Evolutionary conservation across 2,329 filamentous ascomycete genomes (phyloP), one percentile per base, ranked within the genome.

Genomic region (Apiospora kogelbergensis): DNA sequence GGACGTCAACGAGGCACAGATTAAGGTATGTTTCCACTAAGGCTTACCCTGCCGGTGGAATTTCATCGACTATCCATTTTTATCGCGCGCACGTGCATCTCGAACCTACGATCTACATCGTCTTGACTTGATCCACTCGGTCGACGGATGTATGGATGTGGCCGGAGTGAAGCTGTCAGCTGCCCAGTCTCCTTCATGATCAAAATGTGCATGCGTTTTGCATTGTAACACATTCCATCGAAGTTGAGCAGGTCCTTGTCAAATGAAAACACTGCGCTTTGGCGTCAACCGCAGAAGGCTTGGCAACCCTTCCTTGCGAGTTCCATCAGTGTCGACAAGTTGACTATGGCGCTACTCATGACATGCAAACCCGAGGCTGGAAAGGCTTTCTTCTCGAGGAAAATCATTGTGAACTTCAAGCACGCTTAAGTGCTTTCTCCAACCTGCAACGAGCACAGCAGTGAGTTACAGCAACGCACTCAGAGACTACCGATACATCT

Each of bases 11-110:
- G 95, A 98, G 89, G 86, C 85, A 85, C 93, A 97, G 91, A 97
- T 99, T 86, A 98, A 99, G 96, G 96, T 99, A 99, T 97, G 96
- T 99, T 94, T 92, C 94, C 90, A 87, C 89, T 92, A 86, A 91
- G 91, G 90, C 89, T 84, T 79, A 82, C 84, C 80, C 82, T 79
- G 83, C 86, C 89, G 85, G 88, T 87, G 89, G 90, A 89, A 87
- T 91, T 90, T 87, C 84, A 87, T 91, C 89, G 90, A 88, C 89
- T 84, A 80, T 84, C 57, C 80, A 78, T 75, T 76, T 76, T 72
- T 76, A 77, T 74, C 76, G 73, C 74, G 73, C 74, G 75, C 76
- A 74, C 74, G 73, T 76, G n/a, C 20, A 76, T 70, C 41, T 37
- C 66, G 44, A 67, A 53, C 70, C 69, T 71, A 73, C 76, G 75